Conservation (phyloP, 352 stramenopile genomes). For the Globisporangium viniferum region DNA sequence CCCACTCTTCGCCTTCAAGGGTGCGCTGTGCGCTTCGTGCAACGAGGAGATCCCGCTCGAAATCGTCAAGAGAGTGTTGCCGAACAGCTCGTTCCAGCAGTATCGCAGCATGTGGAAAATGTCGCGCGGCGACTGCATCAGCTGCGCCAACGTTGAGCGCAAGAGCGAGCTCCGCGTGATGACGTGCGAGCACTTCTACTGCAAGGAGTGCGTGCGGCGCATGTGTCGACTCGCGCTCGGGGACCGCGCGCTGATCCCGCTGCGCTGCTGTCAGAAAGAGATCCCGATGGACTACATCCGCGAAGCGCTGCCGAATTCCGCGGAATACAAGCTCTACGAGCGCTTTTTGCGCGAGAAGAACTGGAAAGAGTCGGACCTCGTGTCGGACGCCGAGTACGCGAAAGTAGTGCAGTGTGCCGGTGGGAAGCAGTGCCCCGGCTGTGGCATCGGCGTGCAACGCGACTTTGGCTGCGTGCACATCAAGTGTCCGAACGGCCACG, state of each 20-base stretch:
- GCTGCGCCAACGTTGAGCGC: conserved; percentile 29
- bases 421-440: conserved; percentile 73
- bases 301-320: conserved; percentile 23
- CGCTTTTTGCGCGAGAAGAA: conserved; percentile 43
- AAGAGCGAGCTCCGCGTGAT: conserved; percentile 27
- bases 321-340: conserved; percentile 48
- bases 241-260: conserved; percentile 54
- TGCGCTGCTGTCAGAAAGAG: conserved; percentile 74
- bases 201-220: conserved; percentile 42
- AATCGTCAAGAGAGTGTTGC: conserved; percentile 22
- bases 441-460: conserved; percentile 66
- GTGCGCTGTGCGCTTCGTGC: conserved; percentile 22
- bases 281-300: conserved; percentile 58
- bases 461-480: conserved; percentile 81
- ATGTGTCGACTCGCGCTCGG: conserved; percentile 60
- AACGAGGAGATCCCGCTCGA: conserved; percentile 24
- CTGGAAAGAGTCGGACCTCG: conserved; percentile 56
- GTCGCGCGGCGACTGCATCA: conserved; percentile 28
- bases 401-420: conserved; percentile 34
- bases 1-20: background rate
- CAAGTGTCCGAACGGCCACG: conserved; percentile 61
- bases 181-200: conserved; percentile 65
- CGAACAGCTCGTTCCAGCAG: conserved; percentile 13
- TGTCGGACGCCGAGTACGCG: conserved; percentile 64
- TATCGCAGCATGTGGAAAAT: conserved; percentile 18